Conservation (phyloP, 148 eudicot species). For the Nyssa sinensis region DNA sequence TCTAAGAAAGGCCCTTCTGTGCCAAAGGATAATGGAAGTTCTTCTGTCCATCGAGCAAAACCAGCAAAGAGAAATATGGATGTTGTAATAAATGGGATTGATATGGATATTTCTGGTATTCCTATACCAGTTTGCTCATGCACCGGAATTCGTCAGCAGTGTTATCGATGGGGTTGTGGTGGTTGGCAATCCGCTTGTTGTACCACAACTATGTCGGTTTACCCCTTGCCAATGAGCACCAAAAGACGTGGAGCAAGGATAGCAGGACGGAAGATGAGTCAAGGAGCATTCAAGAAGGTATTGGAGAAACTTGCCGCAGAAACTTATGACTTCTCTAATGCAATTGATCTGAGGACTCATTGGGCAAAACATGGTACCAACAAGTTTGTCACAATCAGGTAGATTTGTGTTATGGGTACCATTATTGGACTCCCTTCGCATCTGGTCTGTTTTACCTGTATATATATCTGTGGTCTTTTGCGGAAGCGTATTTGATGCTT, state of each 20-base stretch:
- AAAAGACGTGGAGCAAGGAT: constrained; percentile 59
- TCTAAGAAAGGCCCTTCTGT: constrained; percentile 33
- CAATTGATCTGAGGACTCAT: constrained; percentile 50
- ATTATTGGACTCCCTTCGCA: neutral
- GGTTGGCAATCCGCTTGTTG: constrained; percentile 69
- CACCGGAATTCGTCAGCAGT: constrained; percentile 50
- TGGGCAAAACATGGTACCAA: constrained; percentile 72
- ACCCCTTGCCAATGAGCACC: constrained; percentile 58
- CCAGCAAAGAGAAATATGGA: constrained; percentile 38
- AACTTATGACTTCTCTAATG: constrained; percentile 43
- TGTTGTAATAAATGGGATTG: constrained; percentile 46
- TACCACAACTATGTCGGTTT: constrained; percentile 52
- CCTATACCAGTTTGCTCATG: constrained; percentile 58
- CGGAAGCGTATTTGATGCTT: constrained; percentile 17
- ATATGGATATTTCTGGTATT: constrained; percentile 51
- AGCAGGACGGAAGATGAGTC: constrained; percentile 62
- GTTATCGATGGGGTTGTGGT: constrained; percentile 61
- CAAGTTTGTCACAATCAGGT: constrained; percentile 60
- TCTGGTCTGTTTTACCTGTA: constrained; percentile 37
- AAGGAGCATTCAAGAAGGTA: constrained; percentile 59
- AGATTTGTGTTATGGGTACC: constrained; percentile 10
- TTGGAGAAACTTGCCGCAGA: constrained; percentile 48
- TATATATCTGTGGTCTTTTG: constrained; percentile 28
- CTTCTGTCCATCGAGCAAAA: constrained; percentile 34
- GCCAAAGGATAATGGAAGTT: constrained; percentile 33